Evolutionary conservation across 1,284 basidiomycete species (phyloP).

Genomic region (Melampsora americana): DNA sequence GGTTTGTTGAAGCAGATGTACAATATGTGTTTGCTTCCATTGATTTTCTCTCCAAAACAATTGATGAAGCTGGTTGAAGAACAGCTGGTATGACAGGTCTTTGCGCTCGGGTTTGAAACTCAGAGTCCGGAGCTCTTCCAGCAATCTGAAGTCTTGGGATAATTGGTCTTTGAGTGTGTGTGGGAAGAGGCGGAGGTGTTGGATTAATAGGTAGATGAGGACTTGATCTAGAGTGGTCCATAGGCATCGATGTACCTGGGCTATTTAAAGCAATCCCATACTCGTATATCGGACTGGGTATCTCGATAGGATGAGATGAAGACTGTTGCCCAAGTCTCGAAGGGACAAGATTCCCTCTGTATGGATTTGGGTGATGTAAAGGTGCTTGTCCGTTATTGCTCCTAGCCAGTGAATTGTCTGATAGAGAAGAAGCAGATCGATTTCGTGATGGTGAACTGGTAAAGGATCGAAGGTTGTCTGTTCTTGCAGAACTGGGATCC

Average conservation of each 20-base stretch:
- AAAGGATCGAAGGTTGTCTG: background rate
- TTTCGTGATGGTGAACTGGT: background rate
- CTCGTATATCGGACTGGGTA: background rate
- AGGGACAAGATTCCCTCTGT: background rate
- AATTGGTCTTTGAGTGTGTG: background rate
- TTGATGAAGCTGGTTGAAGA: constrained; percentile 3
- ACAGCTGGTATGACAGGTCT: background rate
- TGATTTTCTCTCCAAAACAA: background rate
- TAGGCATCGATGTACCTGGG: too few relatives aligned
- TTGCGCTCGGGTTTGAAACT: background rate
- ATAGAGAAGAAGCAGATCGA: background rate
- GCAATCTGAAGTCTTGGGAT: background rate
- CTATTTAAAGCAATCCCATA: background rate
- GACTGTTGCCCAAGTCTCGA: background rate
- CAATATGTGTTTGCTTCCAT: background rate
- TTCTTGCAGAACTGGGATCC: background rate
- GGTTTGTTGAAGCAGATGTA: background rate
- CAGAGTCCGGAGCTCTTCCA: background rate
- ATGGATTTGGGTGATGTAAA: background rate
- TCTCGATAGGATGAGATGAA: background rate
- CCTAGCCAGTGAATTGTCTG: background rate
- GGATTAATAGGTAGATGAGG: too few relatives aligned
- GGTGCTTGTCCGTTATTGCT: background rate
- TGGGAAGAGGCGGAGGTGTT: background rate
- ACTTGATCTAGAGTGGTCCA: too few relatives aligned